Conservation (phyloP, 2,329 filamentous ascomycete species). For the Emergomyces pasteurianus region DNA sequence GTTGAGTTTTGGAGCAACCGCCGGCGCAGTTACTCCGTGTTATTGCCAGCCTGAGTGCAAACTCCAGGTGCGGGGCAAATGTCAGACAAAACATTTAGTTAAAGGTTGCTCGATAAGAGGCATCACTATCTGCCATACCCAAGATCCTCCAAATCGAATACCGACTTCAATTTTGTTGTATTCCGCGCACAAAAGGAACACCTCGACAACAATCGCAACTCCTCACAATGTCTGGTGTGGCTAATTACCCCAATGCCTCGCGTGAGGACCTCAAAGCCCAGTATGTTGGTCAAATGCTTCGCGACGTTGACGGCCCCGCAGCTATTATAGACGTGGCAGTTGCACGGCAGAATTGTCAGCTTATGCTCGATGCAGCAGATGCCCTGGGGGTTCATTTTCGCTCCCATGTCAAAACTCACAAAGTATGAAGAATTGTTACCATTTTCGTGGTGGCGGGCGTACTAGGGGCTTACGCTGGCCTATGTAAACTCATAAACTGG, state of each 20-base stretch:
- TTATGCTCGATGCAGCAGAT: constrained; percentile 56
- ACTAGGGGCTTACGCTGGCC: background rate
- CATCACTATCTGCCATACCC: background rate
- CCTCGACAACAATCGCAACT: background rate
- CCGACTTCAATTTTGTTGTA: background rate
- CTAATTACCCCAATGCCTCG: constrained; percentile 10
- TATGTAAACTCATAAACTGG: background rate
- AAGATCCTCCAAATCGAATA: background rate
- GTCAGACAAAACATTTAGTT: background rate
- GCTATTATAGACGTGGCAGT: constrained; percentile 56
- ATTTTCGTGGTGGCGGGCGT: background rate
- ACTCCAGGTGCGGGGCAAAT: background rate
- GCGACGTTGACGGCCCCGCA: constrained; percentile 51
- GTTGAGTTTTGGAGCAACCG: background rate
- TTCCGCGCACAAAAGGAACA: background rate
- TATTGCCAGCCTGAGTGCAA: background rate
- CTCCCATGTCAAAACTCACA: constrained; percentile 72
- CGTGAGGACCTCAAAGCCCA: constrained; percentile 8
- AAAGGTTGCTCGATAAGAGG: too few relatives aligned
- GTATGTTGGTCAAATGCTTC: constrained; percentile 49
- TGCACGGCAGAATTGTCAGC: constrained; percentile 52
- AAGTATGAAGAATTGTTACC: constrained; percentile 23
- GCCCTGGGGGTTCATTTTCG: constrained; percentile 53
- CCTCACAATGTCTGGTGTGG: constrained; percentile 8
- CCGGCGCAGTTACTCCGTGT: background rate